phyloP scores from a whole-genome alignment of 2,329 filamentous ascomycete genomes.

The Emergomyces pasteurianus region DNA sequence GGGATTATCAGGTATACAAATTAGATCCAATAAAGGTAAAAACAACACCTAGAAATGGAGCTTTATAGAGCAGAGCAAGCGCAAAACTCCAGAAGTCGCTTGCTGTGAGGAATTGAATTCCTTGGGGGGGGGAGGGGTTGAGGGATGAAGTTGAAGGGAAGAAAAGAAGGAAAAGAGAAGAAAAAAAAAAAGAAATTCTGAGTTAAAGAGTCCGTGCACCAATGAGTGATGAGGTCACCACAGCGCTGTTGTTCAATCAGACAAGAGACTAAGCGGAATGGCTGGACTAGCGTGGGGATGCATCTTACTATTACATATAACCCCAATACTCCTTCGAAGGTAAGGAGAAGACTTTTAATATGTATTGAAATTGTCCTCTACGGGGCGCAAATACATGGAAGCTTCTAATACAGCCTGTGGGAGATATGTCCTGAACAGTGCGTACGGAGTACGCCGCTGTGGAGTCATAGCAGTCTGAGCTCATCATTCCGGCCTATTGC shows the following conservation, averaged over 20 bases:
- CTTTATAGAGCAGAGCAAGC: slow-evolving; percentile 39
- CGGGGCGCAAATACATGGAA: too few species aligned
- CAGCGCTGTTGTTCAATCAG: background rate
- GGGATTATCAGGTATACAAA: background rate
- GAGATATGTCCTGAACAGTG: too few species aligned
- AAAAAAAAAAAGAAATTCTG: background rate
- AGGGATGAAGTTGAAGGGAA: slow-evolving; percentile 5
- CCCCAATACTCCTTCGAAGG: too few species aligned
- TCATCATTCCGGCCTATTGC: too few species aligned
- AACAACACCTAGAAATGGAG: slow-evolving; percentile 23
- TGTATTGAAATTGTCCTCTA: too few species aligned
- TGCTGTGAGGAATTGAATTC: slow-evolving; percentile 7
- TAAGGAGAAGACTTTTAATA: too few species aligned
- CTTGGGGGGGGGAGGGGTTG: slow-evolving; percentile 1
- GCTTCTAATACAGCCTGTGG: too few species aligned
- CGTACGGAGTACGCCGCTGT: too few species aligned
- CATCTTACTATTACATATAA: too few species aligned
- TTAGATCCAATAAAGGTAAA: background rate
- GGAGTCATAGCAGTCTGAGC: too few species aligned
- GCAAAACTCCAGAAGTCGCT: slow-evolving; percentile 50
- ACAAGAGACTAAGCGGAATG: background rate
- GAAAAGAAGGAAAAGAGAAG: slow-evolving; percentile 8
- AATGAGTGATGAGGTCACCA: background rate
- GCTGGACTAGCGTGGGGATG: background rate
- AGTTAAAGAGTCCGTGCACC: background rate